Evolutionary conservation across 352 stramenopile genomes (phyloP).

Genomic region (Thraustotheca clavata): DNA sequence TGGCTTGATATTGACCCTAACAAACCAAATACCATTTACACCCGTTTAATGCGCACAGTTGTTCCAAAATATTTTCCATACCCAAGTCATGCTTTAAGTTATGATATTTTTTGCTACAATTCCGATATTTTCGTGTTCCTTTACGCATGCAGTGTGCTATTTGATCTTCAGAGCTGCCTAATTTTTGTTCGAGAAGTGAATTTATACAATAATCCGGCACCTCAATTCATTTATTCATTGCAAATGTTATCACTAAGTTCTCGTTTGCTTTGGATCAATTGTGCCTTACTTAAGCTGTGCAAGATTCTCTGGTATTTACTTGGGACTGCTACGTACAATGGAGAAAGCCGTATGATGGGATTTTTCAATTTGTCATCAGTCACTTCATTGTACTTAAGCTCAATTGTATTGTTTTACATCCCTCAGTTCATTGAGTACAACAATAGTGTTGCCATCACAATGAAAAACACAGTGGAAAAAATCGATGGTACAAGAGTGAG

Average conservation of each 20-base stretch:
- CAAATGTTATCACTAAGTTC: neutral
- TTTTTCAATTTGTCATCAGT: neutral
- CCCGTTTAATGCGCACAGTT: neutral
- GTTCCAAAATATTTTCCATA: conserved; percentile 10
- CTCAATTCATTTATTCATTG: neutral
- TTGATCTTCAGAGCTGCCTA: neutral
- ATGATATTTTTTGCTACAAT: conserved; percentile 20
- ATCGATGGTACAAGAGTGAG: conserved; percentile 2
- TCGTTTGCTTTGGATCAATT: conserved; percentile 8
- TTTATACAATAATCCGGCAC: neutral
- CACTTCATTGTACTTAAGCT: conserved; percentile 10
- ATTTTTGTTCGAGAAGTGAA: conserved; percentile 7
- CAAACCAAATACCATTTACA: neutral
- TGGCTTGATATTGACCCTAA: conserved; percentile 1
- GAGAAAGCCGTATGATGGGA: neutral
- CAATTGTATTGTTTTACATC: neutral
- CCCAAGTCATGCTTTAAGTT: conserved; percentile 5
- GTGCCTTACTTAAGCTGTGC: neutral
- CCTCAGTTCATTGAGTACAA: neutral
- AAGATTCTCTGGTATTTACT: conserved; percentile 1
- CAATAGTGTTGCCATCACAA: neutral
- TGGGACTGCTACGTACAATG: neutral
- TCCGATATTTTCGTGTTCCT: conserved; percentile 17
- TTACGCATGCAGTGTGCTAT: neutral
- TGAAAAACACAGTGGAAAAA: neutral